Percentiles rank a stretch among this genome's conserved stretches.
phyloP scores from a whole-genome alignment of 345 rosid species.

The Geranium brycei region DNA sequence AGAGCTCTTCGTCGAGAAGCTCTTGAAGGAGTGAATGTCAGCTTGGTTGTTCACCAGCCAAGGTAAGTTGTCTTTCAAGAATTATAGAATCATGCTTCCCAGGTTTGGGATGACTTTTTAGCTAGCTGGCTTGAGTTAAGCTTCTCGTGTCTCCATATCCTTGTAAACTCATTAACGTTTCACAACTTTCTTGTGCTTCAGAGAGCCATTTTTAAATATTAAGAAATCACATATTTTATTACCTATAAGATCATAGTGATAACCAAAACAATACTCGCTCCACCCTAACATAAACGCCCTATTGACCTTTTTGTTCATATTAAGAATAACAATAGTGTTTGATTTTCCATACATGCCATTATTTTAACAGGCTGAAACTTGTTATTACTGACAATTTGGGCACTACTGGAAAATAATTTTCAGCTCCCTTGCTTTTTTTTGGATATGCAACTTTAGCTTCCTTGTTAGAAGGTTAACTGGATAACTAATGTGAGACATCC shows the following conservation, averaged over 20 bases:
- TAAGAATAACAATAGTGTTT: no score
- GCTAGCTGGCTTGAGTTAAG: background rate
- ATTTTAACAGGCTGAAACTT: no score
- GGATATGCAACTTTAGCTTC: no score
- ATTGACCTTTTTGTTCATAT: no score
- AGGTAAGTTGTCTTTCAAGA: constrained; percentile 34
- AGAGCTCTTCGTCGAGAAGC: constrained; percentile 98
- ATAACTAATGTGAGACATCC: no score
- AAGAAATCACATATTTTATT: background rate
- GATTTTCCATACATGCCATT: no score
- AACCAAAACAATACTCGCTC: background rate
- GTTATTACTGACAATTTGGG: no score
- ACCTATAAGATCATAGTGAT: background rate
- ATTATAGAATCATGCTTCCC: background rate
- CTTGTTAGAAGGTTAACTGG: no score
- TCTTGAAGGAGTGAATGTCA: constrained; percentile 90
- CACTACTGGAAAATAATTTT: no score
- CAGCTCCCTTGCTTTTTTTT: no score
- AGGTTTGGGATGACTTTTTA: no score
- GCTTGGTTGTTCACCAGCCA: constrained; percentile 95
- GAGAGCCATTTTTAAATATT: background rate
- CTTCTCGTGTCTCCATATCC: background rate
- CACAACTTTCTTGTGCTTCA: background rate
- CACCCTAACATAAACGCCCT: background rate
- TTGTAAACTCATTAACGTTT: background rate